Evolutionary conservation across 2,329 filamentous ascomycete species (phyloP), one percentile per base, ranked within the genome.

Genomic region (Aspergillaceae sp.): DNA sequence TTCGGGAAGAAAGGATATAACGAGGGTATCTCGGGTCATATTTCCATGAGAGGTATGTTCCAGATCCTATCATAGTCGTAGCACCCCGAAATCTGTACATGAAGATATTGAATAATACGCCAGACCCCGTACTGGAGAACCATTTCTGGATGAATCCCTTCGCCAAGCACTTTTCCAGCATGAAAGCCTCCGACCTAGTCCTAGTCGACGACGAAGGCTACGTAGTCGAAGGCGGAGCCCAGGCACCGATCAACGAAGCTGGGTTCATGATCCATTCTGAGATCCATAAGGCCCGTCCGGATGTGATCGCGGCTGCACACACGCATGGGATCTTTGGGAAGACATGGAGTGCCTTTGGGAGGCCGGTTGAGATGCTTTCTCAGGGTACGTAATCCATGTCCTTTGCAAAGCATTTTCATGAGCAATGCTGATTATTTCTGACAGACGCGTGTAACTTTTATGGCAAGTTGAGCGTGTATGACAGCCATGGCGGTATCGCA

Each of bases 181-280:
- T 70, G 51, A 70, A 69, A 45, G 64, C 62, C 9, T 67, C 64
- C 0, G 67, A 70, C 44, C 55, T 70, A 4, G 68, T 70, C 11
- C 59, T 69, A 1, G 62, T 70, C 4, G 66, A 69, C 41, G 49
- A 55, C 30, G 63, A 70, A 7, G 67, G 67, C 36, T 68, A 64
- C 34, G 67, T 70, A 29, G 62, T 63, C 7, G 66, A 68, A 30
- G 67, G 65, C 1, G 67, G 67, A 26, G 63, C 65, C 26, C 66
- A 69, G 51, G 46, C 60, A 5, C 68, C 60, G 43, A 68, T 60
- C 46, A 68, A 69, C 40, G 62, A 64, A 46, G 70, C 71, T 42
- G 78, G 77, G 1, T 81, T 79, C 54, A 75, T 78, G 66, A 82
- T 82, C 45, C 78, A 82, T 57, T 73, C 74, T 3, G 77, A 76